These are phyloP conservation scores for Monosporozyma aerobia DNA, from an alignment of 805 yeast species.

Conservation along the genomic window DNA sequence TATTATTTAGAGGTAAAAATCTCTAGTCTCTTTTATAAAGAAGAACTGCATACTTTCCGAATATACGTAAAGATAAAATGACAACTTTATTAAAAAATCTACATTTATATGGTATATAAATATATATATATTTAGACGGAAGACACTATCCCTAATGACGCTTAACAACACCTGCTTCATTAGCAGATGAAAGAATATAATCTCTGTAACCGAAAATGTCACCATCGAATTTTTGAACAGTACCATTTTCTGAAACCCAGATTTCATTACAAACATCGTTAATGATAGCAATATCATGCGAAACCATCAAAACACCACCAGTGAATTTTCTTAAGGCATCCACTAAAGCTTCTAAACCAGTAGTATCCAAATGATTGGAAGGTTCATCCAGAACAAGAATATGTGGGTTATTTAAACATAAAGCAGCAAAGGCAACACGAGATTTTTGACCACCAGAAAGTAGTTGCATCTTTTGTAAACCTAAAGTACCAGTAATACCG, in stretches of 20 bases:
- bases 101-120: neutral
- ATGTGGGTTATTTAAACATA: slow-evolving; percentile 85
- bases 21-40: too few relatives aligned
- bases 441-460: slow-evolving; percentile 98
- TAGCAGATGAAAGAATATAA: slow-evolving; percentile 71
- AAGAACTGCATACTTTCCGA: too few relatives aligned
- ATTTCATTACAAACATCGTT: slow-evolving; percentile 84
- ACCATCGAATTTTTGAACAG: slow-evolving; percentile 72
- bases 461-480: slow-evolving; percentile 80
- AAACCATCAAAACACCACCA: slow-evolving; percentile 96
- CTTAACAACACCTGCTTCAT: slow-evolving; percentile 82
- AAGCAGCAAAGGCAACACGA: slow-evolving; percentile 94
- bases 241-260: slow-evolving; percentile 88
- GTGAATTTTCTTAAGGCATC: slow-evolving; percentile 80
- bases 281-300: slow-evolving; percentile 92
- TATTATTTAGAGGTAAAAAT: too few relatives aligned
- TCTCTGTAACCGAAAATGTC: slow-evolving; percentile 81
- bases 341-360: slow-evolving; percentile 92
- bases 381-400: slow-evolving; percentile 93
- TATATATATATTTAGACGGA: neutral
- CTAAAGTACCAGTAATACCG: slow-evolving; percentile 92
- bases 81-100: neutral
- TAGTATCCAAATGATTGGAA: slow-evolving; percentile 95
- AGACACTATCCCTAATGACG: slow-evolving; percentile 43
- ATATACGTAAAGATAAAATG: too few relatives aligned